Percentiles rank a stretch among this genome's conserved stretches.
These are phyloP conservation scores for Petunia secreta DNA, from an alignment of 257 asterid species.

Conservation along the genomic window DNA sequence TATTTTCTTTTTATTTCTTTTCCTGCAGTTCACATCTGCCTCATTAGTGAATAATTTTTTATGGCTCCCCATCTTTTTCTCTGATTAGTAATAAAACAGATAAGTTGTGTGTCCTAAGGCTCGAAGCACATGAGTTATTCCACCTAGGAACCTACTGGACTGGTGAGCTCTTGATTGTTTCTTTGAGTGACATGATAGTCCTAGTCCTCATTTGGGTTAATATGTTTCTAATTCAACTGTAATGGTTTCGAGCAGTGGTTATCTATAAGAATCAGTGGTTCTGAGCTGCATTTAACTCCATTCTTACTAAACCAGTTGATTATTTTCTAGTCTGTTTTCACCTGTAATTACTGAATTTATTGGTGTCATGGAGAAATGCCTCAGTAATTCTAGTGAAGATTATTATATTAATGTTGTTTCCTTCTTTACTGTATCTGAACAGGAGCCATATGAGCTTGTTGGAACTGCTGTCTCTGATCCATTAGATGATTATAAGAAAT, in stretches of 20 bases:
- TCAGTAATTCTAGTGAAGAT: not conserved
- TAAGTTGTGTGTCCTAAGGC: not conserved
- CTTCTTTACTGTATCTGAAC: constrained; percentile 22
- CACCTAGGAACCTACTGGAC: constrained; percentile 1
- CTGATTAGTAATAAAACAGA: not conserved
- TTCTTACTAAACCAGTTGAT: not conserved
- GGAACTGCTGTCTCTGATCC: constrained; percentile 70
- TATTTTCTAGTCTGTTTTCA: not conserved
- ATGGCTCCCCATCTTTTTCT: not conserved
- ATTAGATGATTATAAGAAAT: constrained; percentile 74
- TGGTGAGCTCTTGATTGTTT: not conserved
- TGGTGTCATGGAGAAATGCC: not conserved
- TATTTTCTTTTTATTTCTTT: not conserved
- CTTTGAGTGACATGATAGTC: not conserved
- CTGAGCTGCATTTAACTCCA: not conserved
- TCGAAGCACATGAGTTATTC: not conserved
- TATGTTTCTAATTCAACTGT: not conserved
- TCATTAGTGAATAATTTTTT: not conserved
- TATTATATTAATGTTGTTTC: not conserved
- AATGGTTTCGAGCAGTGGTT: not conserved
- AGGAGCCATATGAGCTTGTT: constrained; percentile 97
- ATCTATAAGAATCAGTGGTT: not conserved
- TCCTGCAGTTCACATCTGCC: constrained; percentile 4
- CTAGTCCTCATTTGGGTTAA: not conserved
- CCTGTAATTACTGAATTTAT: not conserved